phyloP scores from a whole-genome alignment of 371 early-diverging fungal genomes.

The Haplosporangium sp. region DNA sequence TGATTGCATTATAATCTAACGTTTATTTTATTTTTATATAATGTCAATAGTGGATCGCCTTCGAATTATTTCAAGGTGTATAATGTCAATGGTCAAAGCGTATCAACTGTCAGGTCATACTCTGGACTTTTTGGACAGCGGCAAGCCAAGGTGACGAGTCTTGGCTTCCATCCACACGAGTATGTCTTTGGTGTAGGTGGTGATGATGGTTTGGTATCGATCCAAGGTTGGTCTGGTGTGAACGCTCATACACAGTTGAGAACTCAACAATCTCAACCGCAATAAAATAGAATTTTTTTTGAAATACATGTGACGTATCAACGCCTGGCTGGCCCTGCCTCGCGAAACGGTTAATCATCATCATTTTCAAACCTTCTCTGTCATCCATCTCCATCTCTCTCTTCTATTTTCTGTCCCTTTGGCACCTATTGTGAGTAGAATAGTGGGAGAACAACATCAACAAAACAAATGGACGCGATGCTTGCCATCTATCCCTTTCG shows the following conservation, averaged over 20 bases:
- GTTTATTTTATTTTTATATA: neutral
- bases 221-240: conserved; percentile 49
- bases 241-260: conserved; percentile 2
- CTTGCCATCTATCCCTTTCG: neutral
- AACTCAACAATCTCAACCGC: conserved; percentile 9
- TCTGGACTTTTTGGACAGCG: conserved; percentile 64
- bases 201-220: conserved; percentile 51
- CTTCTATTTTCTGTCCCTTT: neutral
- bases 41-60: conserved; percentile 64
- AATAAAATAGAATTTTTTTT: neutral
- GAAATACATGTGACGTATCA: neutral
- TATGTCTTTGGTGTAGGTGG: conserved; percentile 55
- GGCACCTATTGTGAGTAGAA: conserved; percentile 2
- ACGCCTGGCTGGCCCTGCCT: neutral
- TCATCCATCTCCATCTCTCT: neutral
- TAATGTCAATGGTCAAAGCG: conserved; percentile 66
- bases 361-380: neutral
- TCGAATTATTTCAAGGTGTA: conserved; percentile 75
- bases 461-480: neutral
- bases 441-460: neutral
- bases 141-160: conserved; percentile 44
- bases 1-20: neutral
- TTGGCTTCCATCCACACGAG: conserved; percentile 54
- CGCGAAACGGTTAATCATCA: no score
- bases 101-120: conserved; percentile 70